These are phyloP conservation scores for Nothophytophthora sp. DNA, from an alignment of 352 stramenopile species.

Conservation along the genomic window DNA sequence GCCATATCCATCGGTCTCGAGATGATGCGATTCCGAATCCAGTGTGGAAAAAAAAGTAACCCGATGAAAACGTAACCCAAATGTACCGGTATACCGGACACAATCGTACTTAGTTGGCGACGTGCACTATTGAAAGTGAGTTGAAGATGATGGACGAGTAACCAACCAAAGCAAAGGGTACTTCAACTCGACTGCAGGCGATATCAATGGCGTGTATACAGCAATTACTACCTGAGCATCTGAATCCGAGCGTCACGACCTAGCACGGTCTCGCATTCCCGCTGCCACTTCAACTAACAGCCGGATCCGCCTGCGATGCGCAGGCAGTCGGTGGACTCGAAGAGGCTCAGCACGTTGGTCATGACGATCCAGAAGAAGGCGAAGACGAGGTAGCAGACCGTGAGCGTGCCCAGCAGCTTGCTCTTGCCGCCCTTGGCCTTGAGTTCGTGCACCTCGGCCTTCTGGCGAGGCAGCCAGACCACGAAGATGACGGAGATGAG, in stretches of 20 bases:
- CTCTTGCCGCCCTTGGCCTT: slow-evolving; percentile 42
- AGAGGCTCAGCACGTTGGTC: slow-evolving; percentile 67
- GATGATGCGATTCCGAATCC: no score
- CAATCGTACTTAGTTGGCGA: no score
- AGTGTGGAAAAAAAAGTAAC: no score
- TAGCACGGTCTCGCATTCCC: slow-evolving; percentile 19
- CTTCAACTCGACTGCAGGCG: no score
- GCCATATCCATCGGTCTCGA: no score
- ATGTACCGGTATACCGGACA: no score
- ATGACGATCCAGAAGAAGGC: slow-evolving; percentile 54
- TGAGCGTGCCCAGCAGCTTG: slow-evolving; percentile 30
- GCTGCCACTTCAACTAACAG: slow-evolving; percentile 24
- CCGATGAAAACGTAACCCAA: no score
- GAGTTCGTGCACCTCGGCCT: slow-evolving; percentile 46
- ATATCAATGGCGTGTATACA: no score
- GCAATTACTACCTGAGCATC: no score
- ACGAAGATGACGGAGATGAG: slow-evolving; percentile 46
- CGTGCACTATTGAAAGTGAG: no score
- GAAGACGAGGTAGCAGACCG: slow-evolving; percentile 39
- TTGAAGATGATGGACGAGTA: no score
- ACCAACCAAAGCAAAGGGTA: no score
- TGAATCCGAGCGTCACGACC: not conserved
- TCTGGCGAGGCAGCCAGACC: slow-evolving; percentile 53
- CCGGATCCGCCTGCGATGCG: slow-evolving; percentile 45
- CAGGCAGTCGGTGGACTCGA: slow-evolving; percentile 50